These are phyloP conservation scores for Macrotyloma uniflorum DNA, from an alignment of 306 rosid genomes.

Conservation along the genomic window DNA sequence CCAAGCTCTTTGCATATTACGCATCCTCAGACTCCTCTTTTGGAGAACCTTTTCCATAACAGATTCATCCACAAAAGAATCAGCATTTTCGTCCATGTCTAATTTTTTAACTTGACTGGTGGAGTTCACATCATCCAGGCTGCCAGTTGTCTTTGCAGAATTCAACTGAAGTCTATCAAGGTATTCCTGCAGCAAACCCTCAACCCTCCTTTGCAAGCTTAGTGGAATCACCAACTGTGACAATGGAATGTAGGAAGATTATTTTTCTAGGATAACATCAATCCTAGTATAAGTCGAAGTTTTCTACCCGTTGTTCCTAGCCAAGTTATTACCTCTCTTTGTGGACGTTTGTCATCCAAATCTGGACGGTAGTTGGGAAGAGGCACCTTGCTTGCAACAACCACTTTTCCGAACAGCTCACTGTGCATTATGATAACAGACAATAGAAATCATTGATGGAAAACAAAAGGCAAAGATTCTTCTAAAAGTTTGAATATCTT, in stretches of 20 bases:
- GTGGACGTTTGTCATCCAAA: conserved; percentile 98
- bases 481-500: conserved; percentile 6
- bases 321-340: conserved; percentile 77
- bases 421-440: conserved; percentile 45
- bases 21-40: conserved; percentile 89
- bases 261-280: conserved; percentile 28
- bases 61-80: conserved; percentile 78
- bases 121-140: conserved; percentile 48
- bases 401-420: conserved; percentile 86
- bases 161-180: conserved; percentile 68
- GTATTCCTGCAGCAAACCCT: conserved; percentile 87
- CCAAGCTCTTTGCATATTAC: conserved; percentile 95
- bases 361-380: conserved; percentile 98
- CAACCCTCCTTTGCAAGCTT: conserved; percentile 95
- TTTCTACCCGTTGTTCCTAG: background rate
- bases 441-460: conserved; percentile 18
- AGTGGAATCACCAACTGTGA: conserved; percentile 81
- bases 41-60: conserved; percentile 98
- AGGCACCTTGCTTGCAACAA: conserved; percentile 96
- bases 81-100: conserved; percentile 53
- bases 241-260: conserved; percentile 22
- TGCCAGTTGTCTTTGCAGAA: conserved; percentile 50
- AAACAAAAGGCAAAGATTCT: background rate
- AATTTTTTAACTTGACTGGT: conserved; percentile 51
- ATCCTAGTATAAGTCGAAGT: conserved; percentile 18